phyloP scores from a whole-genome alignment of 441 rosid genomes.

The Euphorbia celastroides region DNA sequence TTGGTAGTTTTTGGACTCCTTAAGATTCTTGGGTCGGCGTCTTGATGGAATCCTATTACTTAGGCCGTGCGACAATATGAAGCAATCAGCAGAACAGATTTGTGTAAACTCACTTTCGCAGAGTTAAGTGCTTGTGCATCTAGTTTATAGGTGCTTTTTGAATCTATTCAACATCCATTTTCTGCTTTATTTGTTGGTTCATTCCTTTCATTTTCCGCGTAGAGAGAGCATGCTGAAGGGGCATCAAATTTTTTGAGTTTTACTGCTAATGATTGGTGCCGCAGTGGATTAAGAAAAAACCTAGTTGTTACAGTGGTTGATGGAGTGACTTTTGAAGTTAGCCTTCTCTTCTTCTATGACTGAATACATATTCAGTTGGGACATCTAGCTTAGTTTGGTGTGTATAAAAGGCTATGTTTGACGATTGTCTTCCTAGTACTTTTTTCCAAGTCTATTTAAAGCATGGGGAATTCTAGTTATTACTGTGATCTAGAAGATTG shows the following conservation, averaged over 20 bases:
- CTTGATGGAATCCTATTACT: not conserved
- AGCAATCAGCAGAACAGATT: conserved; percentile 9
- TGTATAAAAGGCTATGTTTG: not conserved
- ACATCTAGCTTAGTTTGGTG: not conserved
- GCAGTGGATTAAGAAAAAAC: conserved; percentile 10
- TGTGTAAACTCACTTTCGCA: no score
- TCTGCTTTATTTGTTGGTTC: not conserved
- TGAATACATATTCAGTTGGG: not conserved
- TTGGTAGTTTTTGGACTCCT: not conserved
- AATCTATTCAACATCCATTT: not conserved
- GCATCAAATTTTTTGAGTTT: conserved; percentile 4
- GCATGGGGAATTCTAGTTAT: conserved; percentile 10
- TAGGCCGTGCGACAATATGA: not conserved
- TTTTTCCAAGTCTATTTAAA: conserved; percentile 13
- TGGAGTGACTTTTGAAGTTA: conserved; percentile 12
- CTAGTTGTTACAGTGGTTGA: not conserved
- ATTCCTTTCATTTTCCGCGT: not conserved
- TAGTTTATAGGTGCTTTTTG: conserved; percentile 3
- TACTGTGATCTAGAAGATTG: not conserved
- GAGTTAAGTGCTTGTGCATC: conserved; percentile 5
- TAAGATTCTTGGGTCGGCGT: conserved; percentile 5
- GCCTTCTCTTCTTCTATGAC: conserved; percentile 9
- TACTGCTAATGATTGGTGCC: conserved; percentile 10
- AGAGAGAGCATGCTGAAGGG: conserved; percentile 12
- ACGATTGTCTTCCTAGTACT: not conserved